Percentiles rank a stretch among this genome's conserved stretches.
Evolutionary conservation across 805 yeast genomes (phyloP).

Genomic region (Ogataea minuta): DNA sequence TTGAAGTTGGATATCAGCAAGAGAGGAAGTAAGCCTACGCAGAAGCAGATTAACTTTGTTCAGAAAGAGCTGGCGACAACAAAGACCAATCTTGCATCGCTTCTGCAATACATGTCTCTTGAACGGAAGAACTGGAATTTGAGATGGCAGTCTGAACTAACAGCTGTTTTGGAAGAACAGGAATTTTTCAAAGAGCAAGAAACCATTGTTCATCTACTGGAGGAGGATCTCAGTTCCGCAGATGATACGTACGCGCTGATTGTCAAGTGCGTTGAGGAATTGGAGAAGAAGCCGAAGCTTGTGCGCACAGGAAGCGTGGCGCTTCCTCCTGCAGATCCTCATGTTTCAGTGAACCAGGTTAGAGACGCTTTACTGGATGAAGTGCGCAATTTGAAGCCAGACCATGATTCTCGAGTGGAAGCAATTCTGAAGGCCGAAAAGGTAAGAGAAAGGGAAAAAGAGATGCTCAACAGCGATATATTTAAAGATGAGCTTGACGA

Average conservation of each 20-base stretch:
- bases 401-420: conserved; percentile 79
- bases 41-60: conserved; percentile 66
- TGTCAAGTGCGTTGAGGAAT: conserved; percentile 76
- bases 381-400: conserved; percentile 75
- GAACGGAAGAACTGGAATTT: conserved; percentile 87
- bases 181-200: conserved; percentile 89
- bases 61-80: conserved; percentile 64
- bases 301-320: conserved; percentile 35
- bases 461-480: conserved; percentile 52
- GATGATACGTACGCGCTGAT: conserved; percentile 79
- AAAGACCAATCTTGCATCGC: conserved; percentile 44
- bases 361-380: conserved; percentile 80
- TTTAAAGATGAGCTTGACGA: conserved; percentile 84
- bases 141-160: conserved; percentile 89
- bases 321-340: conserved; percentile 48
- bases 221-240: conserved; percentile 78
- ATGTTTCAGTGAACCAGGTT: conserved; percentile 53
- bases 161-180: conserved; percentile 89
- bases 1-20: conserved; percentile 87
- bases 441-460: conserved; percentile 68
- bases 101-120: conserved; percentile 58
- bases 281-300: conserved; percentile 55
- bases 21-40: conserved; percentile 80
- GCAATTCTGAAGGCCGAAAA: conserved; percentile 89
- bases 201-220: conserved; percentile 73